A percentile compares a stretch with the other conserved stretches of the same genome.
Evolutionary conservation across 176 grass and related monocot species (phyloP).

Genomic region (Oryza glumipatula): DNA sequence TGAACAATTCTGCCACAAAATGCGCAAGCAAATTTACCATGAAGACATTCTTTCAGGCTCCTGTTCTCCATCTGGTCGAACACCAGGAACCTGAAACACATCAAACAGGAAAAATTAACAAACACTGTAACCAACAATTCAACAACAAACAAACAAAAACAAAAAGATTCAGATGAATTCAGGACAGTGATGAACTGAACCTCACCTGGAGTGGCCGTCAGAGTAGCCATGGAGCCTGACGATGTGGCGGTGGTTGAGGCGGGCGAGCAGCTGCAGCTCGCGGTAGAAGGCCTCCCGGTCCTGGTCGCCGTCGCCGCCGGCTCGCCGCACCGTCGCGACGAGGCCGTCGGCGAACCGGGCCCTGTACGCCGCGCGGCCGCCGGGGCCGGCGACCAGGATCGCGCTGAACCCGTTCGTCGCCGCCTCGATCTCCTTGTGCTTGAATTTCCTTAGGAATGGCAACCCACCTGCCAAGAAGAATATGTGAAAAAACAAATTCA

Average conservation of each 20-base stretch:
- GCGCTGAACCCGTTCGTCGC: conserved; percentile 79
- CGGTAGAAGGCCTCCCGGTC: conserved; percentile 53
- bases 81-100: conserved; percentile 72
- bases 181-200: conserved; percentile 32
- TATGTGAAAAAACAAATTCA: background rate
- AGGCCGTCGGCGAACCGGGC: conserved; percentile 77
- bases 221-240: conserved; percentile 79
- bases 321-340: conserved; percentile 64
- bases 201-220: conserved; percentile 56
- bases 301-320: conserved; percentile 30
- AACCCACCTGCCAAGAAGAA: conserved; percentile 43
- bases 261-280: conserved; percentile 72
- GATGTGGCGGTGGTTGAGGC: conserved; percentile 87
- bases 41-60: conserved; percentile 81
- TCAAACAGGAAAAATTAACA: background rate
- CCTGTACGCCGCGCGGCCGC: conserved; percentile 62
- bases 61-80: conserved; percentile 92
- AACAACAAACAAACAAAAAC: background rate
- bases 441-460: conserved; percentile 72
- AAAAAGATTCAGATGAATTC: background rate
- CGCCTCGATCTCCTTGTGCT: conserved; percentile 67
- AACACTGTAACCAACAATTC: background rate
- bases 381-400: conserved; percentile 50
- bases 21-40: conserved; percentile 48
- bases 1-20: conserved; percentile 17